Conservation (phyloP, 2,329 filamentous ascomycete genomes). For the Metarhizium album region DNA sequence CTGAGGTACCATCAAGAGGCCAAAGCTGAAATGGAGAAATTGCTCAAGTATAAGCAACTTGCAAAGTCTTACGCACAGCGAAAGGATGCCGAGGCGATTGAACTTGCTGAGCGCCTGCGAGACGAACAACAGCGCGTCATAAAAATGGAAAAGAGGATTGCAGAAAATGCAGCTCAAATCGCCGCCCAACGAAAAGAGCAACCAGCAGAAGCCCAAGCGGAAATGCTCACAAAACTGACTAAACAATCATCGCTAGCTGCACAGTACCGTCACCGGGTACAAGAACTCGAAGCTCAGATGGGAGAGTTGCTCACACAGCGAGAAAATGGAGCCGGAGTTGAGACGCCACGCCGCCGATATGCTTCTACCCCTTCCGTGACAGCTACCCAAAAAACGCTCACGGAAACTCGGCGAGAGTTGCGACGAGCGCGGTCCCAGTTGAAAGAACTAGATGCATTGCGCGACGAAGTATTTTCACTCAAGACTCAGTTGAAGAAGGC, state of each 20-base stretch:
- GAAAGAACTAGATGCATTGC: constrained; percentile 39
- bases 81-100: constrained; percentile 62
- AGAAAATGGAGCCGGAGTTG: constrained; percentile 21
- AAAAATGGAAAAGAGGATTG: constrained; percentile 51
- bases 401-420: constrained; percentile 44
- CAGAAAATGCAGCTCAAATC: constrained; percentile 49
- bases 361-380: constrained; percentile 30
- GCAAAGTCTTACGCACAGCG: constrained; percentile 69
- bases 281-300: constrained; percentile 43
- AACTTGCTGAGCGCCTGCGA: constrained; percentile 53
- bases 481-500: constrained; percentile 39
- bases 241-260: constrained; percentile 46
- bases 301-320: constrained; percentile 28
- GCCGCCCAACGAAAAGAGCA: constrained; percentile 20
- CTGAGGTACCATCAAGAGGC: constrained; percentile 63
- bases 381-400: constrained; percentile 37
- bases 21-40: constrained; percentile 62
- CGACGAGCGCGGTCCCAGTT: constrained; percentile 43
- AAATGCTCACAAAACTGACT: constrained; percentile 41
- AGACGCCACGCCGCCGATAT: constrained; percentile 24
- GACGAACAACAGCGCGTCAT: constrained; percentile 57
- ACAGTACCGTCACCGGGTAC: constrained; percentile 48
- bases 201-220: constrained; percentile 32
- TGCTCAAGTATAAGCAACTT: constrained; percentile 69
- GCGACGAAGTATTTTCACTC: constrained; percentile 41